Evolutionary conservation across 1,284 basidiomycete genomes (phyloP).

Genomic region (Austroboletus olivaceoglutinosus): DNA sequence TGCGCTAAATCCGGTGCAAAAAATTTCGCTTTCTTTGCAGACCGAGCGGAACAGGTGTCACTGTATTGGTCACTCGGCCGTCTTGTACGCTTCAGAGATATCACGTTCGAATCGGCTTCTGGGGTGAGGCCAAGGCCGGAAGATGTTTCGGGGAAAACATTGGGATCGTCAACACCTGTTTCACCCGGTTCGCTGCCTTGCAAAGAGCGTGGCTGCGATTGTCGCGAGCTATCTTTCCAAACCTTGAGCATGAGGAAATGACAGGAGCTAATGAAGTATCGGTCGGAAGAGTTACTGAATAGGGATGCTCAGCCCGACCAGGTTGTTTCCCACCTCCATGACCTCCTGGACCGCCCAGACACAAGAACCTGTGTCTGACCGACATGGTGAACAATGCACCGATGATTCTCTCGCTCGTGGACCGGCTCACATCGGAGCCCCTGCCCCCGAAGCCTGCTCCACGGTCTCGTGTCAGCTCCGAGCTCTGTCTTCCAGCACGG

Average conservation of each 20-base stretch:
- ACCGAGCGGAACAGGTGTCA: conserved; percentile 3
- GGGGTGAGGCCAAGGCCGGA: conserved; percentile 23
- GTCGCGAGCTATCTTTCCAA: conserved; percentile 45
- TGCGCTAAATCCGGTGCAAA: background rate
- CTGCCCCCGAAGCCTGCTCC: conserved; percentile 16
- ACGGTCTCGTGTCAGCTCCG: conserved; percentile 40
- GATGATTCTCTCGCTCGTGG: conserved; percentile 42
- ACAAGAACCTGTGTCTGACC: conserved; percentile 6
- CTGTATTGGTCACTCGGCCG: conserved; percentile 6
- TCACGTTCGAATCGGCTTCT: conserved; percentile 12
- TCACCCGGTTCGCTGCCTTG: conserved; percentile 30
- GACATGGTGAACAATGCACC: conserved; percentile 57
- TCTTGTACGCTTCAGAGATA: conserved; percentile 19
- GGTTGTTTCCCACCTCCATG: conserved; percentile 17
- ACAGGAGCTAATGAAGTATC: background rate
- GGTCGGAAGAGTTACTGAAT: conserved; percentile 3
- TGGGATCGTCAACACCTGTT: conserved; percentile 29
- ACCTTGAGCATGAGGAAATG: conserved; percentile 46
- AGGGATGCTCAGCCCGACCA: background rate
- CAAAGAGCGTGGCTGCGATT: background rate
- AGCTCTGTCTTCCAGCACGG: conserved; percentile 64
- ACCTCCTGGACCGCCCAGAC: background rate
- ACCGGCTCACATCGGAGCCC: conserved; percentile 29
- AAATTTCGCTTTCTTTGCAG: conserved; percentile 15
- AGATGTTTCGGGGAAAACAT: conserved; percentile 32